Evolutionary conservation across 192 early-diverging fungal species (phyloP), one percentile per base, ranked within the genome.

Genomic region (Glomus cerebriforme): DNA sequence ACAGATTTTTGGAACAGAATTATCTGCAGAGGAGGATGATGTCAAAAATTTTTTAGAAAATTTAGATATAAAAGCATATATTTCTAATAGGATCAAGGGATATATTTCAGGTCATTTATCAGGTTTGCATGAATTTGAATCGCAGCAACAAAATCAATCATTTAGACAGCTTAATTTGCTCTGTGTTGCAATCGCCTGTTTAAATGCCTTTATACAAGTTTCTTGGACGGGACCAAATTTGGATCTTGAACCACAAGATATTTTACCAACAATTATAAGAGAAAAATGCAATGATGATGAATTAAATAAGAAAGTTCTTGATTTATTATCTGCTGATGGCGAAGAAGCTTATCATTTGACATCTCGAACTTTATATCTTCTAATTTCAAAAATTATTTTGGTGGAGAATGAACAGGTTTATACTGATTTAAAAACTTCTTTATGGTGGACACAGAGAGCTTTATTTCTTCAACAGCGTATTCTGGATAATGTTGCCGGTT

Each of bases 181-280:
- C 27, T 75, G 75, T 27, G 78, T 96, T 13, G 94, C 87, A 45
- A 87, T 91, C 27, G 92, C 93, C 1, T 87, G 87, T 39, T 85
- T 98, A n/a, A 90, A 91, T 35, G 85, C 88, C 24, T 98, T 98
- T 86, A 79, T 96, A 24, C 96, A 98, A 85, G 85, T 87, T 39
- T 91, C 89, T 72, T 97, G 94, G 94, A 98, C 97, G 1, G 97
- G 97, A 6, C 97, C 97, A 8, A 79, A 85, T 7, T 60, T 97
- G 13, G 81, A 82, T 12, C 81, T 93, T 9, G 89, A 93, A 72
- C 81, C 91, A 0, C 81, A 83, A 19, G 79, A 87, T 12, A 60
- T 95, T 13, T 79, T 98, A 12, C 92, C 92, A 12, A 85, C 79
- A 76, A 70, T 64, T 27, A 67, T 88, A 67, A 72, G 83, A 69